Evolutionary conservation across 2,329 filamentous ascomycete genomes (phyloP), one percentile per base, ranked within the genome.

Genomic region (Talaromyces funiculosus): DNA sequence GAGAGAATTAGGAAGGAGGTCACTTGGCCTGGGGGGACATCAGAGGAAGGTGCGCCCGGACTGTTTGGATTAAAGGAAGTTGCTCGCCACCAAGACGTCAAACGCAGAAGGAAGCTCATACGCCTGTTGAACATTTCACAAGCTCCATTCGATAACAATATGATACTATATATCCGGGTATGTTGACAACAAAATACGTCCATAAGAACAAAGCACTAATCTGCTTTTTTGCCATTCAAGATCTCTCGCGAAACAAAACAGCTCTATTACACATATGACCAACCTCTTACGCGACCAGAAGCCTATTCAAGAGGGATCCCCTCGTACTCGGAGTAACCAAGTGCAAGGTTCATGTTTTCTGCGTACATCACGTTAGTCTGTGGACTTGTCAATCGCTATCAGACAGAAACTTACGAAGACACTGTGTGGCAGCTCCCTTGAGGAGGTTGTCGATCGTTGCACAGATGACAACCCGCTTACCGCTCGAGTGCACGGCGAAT

Each of bases 271-370:
- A 58, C 38, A 54, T 33, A 38, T 53, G 24, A 40, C 18, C n/a
- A 16, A 40, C 29, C n/a, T 51, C 57, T 42, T 33, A 51, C 57
- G 20, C 24, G 8, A 31, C 5, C 18, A 29, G 38, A 16, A 42
- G 33, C 31, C 67, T 74, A 82, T 61, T 83, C 76, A 62, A 84
- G 70, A 35, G 90, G 90, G 66, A 96, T 95, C 42, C 91, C 91
- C 72, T 95, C 89, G 71, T 91, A 96, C 78, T 96, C 91, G 49
- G 85, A 86, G 72, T 93, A 95, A 49, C 91, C 91, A 10, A 95
- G 82, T n/a, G 90, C 88, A 61, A 96, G 81, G 76, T 96, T 96
- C 90, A 96, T 94, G 77, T 96, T 96, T 81, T 95, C 87, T 89
- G 71, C 64, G 24, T 26, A 33, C 20, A n/a, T 53, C 4, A 16